Conservation (phyloP, 176 grass and related monocot genomes). For the Oryza glumipatula region DNA sequence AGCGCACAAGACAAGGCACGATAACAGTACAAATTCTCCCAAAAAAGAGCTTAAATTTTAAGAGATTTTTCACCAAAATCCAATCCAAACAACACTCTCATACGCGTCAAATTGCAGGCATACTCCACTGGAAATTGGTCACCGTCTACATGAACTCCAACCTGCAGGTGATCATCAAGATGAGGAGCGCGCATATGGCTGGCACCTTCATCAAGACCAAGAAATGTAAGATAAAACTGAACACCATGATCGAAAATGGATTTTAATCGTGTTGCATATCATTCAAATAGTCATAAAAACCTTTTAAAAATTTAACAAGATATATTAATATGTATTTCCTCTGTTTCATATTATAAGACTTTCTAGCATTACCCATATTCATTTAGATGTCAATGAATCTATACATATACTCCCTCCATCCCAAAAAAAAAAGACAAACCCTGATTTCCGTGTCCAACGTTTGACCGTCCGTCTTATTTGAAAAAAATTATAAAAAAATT, state of each 20-base stretch:
- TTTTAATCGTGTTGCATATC: too few species aligned
- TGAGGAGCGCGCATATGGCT: slow-evolving; percentile 91
- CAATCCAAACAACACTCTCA: background rate
- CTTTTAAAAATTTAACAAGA: too few species aligned
- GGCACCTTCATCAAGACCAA: slow-evolving; percentile 92
- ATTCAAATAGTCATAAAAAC: too few species aligned
- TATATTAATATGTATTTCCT: too few species aligned
- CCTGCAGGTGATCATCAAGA: slow-evolving; percentile 74
- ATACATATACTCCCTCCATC: too few species aligned
- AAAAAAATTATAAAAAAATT: too few species aligned
- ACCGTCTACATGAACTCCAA: slow-evolving; percentile 66
- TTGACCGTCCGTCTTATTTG: too few species aligned
- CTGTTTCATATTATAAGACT: too few species aligned
- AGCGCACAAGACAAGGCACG: slow-evolving; percentile 83
- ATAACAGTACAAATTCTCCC: background rate
- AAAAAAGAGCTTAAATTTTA: background rate
- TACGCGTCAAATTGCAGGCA: slow-evolving; percentile 43
- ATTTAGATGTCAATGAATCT: too few species aligned
- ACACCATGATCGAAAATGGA: background rate
- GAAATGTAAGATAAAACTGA: slow-evolving; percentile 62
- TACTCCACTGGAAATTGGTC: slow-evolving; percentile 95
- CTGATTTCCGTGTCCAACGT: too few species aligned
- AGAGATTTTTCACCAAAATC: background rate
- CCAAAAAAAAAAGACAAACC: too few species aligned
- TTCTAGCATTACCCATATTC: too few species aligned